A percentile compares a stretch with the other conserved stretches of the same genome.
Conservation (phyloP, 257 asterid genomes). For the Leonotis leonurus region DNA sequence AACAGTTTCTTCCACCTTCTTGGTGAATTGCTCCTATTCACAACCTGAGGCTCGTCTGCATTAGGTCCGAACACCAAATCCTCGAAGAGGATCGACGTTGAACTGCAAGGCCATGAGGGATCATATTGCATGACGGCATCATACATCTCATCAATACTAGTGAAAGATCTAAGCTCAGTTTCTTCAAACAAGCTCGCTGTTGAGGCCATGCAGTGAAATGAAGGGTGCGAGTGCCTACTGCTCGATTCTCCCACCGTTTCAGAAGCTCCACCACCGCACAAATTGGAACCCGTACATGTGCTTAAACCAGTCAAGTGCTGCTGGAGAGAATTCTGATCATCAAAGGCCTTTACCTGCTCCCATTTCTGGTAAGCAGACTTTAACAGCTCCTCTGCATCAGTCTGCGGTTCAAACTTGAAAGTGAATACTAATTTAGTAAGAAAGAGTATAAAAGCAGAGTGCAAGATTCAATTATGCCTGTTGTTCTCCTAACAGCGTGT, state of each 20-base stretch:
- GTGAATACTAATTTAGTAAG: not conserved
- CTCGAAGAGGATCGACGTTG: not conserved
- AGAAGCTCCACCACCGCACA: no score
- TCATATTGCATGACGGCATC: not conserved
- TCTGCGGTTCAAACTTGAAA: slow-evolving; percentile 32
- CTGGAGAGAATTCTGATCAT: slow-evolving; percentile 22
- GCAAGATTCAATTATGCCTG: slow-evolving; percentile 30
- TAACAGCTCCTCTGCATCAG: slow-evolving; percentile 23
- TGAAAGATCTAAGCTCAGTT: no score
- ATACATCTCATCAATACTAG: no score
- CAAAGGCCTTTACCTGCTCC: slow-evolving; percentile 14
- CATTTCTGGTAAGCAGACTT: slow-evolving; percentile 33
- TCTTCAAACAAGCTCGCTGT: not conserved
- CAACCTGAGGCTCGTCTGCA: not conserved
- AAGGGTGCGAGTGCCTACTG: no score
- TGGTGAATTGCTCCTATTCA: not conserved
- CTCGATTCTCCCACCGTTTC: slow-evolving; percentile 12
- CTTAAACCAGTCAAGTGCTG: slow-evolving; percentile 1
- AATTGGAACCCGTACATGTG: not conserved
- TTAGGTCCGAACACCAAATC: not conserved
- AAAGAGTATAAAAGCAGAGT: not conserved
- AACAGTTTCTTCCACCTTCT: slow-evolving; percentile 12
- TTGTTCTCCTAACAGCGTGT: slow-evolving; percentile 21
- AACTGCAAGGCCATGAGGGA: not conserved
- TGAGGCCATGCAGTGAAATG: no score